A percentile compares a stretch with the other conserved stretches of the same genome.
Conservation (phyloP, 129 eudicot genomes). For the Artemisia argyi region DNA sequence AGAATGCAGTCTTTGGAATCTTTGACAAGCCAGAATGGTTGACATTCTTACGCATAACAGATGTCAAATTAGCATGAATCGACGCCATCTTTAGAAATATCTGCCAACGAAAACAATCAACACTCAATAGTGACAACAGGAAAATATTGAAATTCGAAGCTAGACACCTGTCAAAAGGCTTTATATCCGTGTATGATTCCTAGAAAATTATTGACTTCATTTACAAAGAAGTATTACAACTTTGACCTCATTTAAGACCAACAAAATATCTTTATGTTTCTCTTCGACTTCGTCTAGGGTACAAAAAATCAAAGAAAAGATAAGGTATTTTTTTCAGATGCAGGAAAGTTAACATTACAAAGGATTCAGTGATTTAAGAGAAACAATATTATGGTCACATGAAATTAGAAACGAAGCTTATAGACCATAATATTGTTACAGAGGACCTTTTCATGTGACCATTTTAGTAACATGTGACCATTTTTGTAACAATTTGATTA, state of each 20-base stretch:
- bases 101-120: constrained; percentile 6
- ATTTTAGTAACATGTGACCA: background rate
- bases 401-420: background rate
- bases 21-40: constrained; percentile 38
- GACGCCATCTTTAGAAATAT: constrained; percentile 64
- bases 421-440: background rate
- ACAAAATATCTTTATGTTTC: background rate
- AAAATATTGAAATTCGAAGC: constrained; percentile 9
- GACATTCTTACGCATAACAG: constrained; percentile 60
- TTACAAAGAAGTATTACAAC: background rate
- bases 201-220: background rate
- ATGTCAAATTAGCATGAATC: constrained; percentile 63
- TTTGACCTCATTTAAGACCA: background rate
- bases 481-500: background rate
- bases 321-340: background rate
- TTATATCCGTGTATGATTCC: background rate
- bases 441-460: too few relatives aligned
- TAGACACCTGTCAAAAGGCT: background rate
- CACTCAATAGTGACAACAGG: background rate
- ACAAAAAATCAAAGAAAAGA: constrained; percentile 3
- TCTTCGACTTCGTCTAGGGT: constrained; percentile 8
- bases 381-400: background rate
- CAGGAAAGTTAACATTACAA: background rate
- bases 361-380: background rate
- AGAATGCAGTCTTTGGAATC: constrained; percentile 57